phyloP scores from a whole-genome alignment of 306 rosid genomes.

The Benincasa hispida region DNA sequence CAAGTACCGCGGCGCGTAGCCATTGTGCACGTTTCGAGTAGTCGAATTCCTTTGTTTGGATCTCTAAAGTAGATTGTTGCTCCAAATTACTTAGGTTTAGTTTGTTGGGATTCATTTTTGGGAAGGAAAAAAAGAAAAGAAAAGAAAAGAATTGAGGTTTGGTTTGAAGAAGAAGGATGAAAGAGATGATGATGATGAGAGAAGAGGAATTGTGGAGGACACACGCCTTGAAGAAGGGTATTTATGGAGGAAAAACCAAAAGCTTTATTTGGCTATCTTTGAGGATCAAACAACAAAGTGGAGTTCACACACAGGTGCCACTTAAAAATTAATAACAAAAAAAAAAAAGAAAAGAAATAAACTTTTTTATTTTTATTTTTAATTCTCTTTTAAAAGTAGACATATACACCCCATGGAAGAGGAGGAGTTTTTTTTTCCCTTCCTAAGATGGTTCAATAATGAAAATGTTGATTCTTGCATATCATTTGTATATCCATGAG shows the following conservation, averaged over 20 bases:
- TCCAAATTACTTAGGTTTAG: conserved; percentile 25
- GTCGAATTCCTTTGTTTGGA: conserved; percentile 38
- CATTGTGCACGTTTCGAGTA: conserved; percentile 88
- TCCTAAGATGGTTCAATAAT: background rate
- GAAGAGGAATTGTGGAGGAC: conserved; percentile 58
- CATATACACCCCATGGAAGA: background rate
- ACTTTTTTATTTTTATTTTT: background rate
- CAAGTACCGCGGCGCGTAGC: conserved; percentile 83
- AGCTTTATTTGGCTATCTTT: background rate
- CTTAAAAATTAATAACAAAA: conserved; percentile 10
- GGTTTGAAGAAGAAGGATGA: background rate
- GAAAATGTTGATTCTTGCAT: conserved; percentile 12
- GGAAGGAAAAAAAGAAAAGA: background rate
- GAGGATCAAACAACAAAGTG: conserved; percentile 21
- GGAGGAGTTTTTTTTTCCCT: background rate
- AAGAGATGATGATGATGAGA: background rate
- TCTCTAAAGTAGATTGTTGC: conserved; percentile 32
- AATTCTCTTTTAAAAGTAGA: background rate
- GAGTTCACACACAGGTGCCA: conserved; percentile 29
- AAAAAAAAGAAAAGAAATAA: background rate
- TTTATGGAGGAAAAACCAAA: conserved; percentile 39
- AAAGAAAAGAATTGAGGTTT: background rate
- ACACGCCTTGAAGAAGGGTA: conserved; percentile 53
- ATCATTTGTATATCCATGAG: background rate
- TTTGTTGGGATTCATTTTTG: conserved; percentile 9